Evolutionary conservation across 1,284 basidiomycete genomes (phyloP), one percentile per base, ranked within the genome.

Genomic region (Fomitopsis palustris): DNA sequence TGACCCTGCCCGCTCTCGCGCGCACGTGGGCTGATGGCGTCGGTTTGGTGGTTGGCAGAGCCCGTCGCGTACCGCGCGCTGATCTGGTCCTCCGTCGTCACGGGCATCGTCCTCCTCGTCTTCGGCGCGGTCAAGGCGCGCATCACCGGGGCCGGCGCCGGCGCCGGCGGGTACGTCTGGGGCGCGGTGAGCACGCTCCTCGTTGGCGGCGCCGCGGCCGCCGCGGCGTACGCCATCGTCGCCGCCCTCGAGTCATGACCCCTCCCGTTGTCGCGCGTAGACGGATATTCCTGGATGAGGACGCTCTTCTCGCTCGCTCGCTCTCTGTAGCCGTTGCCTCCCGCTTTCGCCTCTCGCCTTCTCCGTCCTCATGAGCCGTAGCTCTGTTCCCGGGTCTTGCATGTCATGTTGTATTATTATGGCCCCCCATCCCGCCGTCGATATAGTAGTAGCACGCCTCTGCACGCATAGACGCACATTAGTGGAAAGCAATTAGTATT

Each of bases 61-160:
- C 68, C 69, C 47, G 52, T 66, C 23, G 89, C 87, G 65, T 81
- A 88, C 72, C 69, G 83, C 33, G 90, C 88, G 2, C 78, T 92
- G 49, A 74, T 91, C 47, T 92, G 86, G 69, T 91, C 88, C 0
- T 91, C 82, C 64, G 65, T 93, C 61, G 72, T 95, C 59, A 96
- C 94, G 10, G 91, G 92, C 21, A 65, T 93, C 60, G 83, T 96
- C n/a, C 80, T 98, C 10, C 81, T 97, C 65, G 72, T 95, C 57
- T 98, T 98, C 69, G 95, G 95, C 52, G 91, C 85, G 2, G 84
- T 94, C 70, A 97, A 98, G 74, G 88, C 95, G 2, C 90, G 92
- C 64, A 83, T 95, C 54, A 96, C 94, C 0, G 95, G 95, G 29
- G 85, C 92, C 38, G 85, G 85, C 1, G 68, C 62, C 62, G 84